Base-by-base conservation (phyloP, 192 early-diverging fungal genomes). In the Coemansia asiatica region DNA sequence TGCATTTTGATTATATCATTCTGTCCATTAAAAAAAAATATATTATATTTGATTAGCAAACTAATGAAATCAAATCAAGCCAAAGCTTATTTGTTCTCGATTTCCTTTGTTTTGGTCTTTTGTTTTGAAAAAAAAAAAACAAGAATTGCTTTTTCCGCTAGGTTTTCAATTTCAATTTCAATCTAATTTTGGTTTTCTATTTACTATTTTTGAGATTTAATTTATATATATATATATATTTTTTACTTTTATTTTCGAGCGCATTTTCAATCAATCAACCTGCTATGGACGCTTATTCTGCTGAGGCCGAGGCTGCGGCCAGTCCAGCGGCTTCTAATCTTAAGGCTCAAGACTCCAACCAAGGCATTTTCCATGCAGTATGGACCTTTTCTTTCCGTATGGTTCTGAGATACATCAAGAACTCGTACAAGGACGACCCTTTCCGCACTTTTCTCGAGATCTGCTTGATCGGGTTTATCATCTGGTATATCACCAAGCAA, bases 401-500 rank as follows among this genome's bases (percentile, higher is more conserved):
- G 61, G 85, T 87, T 4, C 81, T 88, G 71, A 83, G 85, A 67
- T 96, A 98, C 76, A 84, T 95, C 64, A 88, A 90, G 69, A 91
- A 87, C 71, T 93, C 92, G 35, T 91, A 98, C 87, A 93, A 95
- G 79, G 86, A 98, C 75, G 96, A 96, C 82, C 94, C 94, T 0
- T 90, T 91, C 74, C 88, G 96, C 62, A 88, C 90, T 16, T 79
- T 91, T 21, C 84, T 98, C 16, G 96, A 98, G 61, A 71, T 90
- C 12, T 85, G 89, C 31, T 75, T 98, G 56, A 87, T 95, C 51
- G 78, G 89, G 47, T 96, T 94, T 69, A 92, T 93, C 64, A 79
- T 94, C 68, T 92, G 91, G 86, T 96, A 95, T 81, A 87, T 95
- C 72, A 80, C 90, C 58, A 85, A 88, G 54, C 91, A 90, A 68